Conservation (phyloP, 805 yeast species). For the Saturnispora dispora region DNA sequence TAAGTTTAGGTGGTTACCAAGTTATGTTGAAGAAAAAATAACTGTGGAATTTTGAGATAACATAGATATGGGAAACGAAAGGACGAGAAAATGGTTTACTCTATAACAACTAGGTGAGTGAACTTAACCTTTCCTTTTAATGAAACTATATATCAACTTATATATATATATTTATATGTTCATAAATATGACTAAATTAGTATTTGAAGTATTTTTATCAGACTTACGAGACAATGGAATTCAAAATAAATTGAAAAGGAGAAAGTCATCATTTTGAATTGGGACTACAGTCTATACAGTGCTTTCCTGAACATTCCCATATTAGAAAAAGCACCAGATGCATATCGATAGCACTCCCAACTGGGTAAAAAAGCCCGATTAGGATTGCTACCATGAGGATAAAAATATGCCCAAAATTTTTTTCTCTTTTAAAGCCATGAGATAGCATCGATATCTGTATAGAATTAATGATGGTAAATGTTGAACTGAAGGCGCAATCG, state of each 20-base stretch:
- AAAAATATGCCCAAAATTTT: background rate
- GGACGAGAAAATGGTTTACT: background rate
- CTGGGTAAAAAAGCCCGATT: background rate
- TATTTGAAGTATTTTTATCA: background rate
- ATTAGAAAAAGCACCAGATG: too few species aligned
- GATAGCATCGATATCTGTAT: background rate
- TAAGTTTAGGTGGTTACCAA: constrained; percentile 68
- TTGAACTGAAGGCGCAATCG: constrained; percentile 4
- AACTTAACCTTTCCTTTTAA: background rate
- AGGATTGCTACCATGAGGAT: background rate
- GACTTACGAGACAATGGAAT: background rate
- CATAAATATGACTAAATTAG: background rate
- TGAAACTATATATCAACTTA: background rate
- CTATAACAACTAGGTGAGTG: background rate
- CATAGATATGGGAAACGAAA: background rate
- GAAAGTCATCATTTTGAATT: too few species aligned
- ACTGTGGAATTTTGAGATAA: background rate
- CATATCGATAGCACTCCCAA: background rate
- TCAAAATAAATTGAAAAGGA: background rate
- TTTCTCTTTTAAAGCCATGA: background rate
- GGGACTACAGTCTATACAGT: too few species aligned
- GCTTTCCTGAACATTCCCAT: too few species aligned
- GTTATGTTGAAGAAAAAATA: constrained; percentile 16
- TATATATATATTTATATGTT: background rate
- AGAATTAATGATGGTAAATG: background rate